Evolutionary conservation across 2,329 filamentous ascomycete species (phyloP).

Genomic region (Colletotrichum musae): DNA sequence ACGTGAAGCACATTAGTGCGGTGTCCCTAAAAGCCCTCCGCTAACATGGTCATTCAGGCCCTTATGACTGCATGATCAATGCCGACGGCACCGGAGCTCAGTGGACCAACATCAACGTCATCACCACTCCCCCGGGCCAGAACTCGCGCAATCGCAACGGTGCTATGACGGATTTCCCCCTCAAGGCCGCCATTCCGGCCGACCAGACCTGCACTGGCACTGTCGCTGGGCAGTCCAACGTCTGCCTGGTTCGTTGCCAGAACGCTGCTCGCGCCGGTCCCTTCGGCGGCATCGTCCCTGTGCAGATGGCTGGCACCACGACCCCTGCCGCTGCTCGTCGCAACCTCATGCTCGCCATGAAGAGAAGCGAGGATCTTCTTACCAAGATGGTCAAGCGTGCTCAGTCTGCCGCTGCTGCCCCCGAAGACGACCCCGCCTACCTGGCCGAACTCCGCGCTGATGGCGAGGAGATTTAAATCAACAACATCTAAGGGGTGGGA

Average conservation of each 20-base stretch:
- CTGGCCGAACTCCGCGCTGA: conserved; percentile 43
- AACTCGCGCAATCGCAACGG: conserved; percentile 63
- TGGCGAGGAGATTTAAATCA: conserved; percentile 42
- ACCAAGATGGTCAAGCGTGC: conserved; percentile 44
- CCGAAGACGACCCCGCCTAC: conserved; percentile 40
- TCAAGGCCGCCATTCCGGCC: conserved; percentile 71
- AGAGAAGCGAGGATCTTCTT: conserved; percentile 43
- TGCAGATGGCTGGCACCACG: conserved; percentile 59
- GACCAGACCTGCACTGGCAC: conserved; percentile 71
- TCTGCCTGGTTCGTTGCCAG: conserved; percentile 75
- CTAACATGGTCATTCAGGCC: conserved; percentile 44
- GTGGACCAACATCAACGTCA: conserved; percentile 69
- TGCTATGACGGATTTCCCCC: conserved; percentile 60
- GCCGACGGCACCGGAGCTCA: conserved; percentile 68
- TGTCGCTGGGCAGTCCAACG: conserved; percentile 70
- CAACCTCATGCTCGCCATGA: conserved; percentile 46
- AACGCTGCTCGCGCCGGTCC: conserved; percentile 73
- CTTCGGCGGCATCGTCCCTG: conserved; percentile 73
- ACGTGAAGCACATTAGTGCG: not conserved
- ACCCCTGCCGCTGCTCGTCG: conserved; percentile 44
- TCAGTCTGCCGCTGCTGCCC: conserved; percentile 33
- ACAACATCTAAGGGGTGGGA: not conserved
- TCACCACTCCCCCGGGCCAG: conserved; percentile 65
- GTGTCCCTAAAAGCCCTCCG: not conserved
- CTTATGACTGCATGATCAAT: conserved; percentile 77